Conservation (phyloP, 495 filamentous ascomycete genomes). For the Penicillium odoratum region DNA sequence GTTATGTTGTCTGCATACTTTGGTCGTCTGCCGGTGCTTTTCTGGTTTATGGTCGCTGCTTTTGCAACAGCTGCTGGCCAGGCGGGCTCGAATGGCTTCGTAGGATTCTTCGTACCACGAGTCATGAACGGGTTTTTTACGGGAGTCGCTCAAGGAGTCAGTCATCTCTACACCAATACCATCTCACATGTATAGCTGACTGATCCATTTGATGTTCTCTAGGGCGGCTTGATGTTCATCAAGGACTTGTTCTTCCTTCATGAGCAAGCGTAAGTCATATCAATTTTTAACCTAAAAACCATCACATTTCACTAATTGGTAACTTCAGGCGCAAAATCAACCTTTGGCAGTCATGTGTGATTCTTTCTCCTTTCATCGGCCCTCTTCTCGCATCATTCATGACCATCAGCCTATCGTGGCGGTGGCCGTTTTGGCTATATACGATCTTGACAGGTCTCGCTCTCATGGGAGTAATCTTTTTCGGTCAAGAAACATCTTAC, state of each 20-base stretch:
- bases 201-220: background rate
- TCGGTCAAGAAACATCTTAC: constrained; percentile 63
- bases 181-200: no score
- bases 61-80: no score
- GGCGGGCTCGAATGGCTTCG: no score
- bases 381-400: constrained; percentile 62
- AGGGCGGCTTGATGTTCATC: constrained; percentile 61
- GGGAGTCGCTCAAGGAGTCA: constrained; percentile 48
- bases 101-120: no score
- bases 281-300: no score
- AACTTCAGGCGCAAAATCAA: constrained; percentile 70
- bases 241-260: constrained; percentile 69
- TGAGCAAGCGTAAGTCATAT: constrained; percentile 55
- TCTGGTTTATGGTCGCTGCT: no score
- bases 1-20: no score
- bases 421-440: constrained; percentile 54
- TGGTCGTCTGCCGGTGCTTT: no score
- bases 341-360: constrained; percentile 27
- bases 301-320: no score
- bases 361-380: constrained; percentile 61
- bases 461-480: constrained; percentile 45
- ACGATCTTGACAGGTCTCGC: constrained; percentile 49
- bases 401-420: constrained; percentile 43
- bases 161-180: no score
- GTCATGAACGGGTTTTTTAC: constrained; percentile 65